These are phyloP conservation scores for Dimocarpus longan DNA, from an alignment of 345 rosid genomes.

Conservation along the genomic window DNA sequence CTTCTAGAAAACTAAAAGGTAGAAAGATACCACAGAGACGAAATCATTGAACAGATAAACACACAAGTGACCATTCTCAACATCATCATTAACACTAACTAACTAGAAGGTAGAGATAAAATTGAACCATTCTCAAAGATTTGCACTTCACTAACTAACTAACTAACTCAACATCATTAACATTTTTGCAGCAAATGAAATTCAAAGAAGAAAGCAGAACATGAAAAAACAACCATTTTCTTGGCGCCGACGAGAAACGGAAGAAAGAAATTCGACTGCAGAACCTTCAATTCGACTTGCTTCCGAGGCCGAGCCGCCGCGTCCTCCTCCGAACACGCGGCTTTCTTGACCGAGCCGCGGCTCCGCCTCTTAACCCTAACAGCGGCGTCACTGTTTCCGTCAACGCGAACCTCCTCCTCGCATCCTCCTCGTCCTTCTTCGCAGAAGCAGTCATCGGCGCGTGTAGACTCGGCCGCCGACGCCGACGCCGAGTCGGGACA, in stretches of 20 bases:
- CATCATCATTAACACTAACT: too few species aligned
- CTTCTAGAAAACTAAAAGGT: background rate
- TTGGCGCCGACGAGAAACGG: constrained; percentile 79
- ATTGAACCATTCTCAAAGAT: too few species aligned
- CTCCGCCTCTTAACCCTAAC: constrained; percentile 31
- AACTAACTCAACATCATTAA: background rate
- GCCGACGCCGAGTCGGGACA: constrained; percentile 12
- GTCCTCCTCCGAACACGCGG: constrained; percentile 40
- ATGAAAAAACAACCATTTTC: constrained; percentile 49
- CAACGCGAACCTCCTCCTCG: background rate
- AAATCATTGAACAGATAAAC: too few species aligned
- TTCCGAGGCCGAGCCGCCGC: constrained; percentile 48
- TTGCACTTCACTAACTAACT: too few species aligned
- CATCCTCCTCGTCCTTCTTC: background rate
- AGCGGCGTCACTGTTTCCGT: constrained; percentile 18
- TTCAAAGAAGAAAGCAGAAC: background rate
- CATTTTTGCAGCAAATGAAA: background rate
- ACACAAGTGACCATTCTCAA: too few species aligned
- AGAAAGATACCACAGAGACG: too few species aligned
- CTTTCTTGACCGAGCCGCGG: constrained; percentile 32
- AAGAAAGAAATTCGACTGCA: constrained; percentile 48
- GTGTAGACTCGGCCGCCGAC: constrained; percentile 17
- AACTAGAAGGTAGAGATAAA: too few species aligned
- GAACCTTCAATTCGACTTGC: constrained; percentile 53
- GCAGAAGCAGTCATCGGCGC: background rate